phyloP scores from a whole-genome alignment of 1,139 yeast genomes.

The Chernovozyma aurita region DNA sequence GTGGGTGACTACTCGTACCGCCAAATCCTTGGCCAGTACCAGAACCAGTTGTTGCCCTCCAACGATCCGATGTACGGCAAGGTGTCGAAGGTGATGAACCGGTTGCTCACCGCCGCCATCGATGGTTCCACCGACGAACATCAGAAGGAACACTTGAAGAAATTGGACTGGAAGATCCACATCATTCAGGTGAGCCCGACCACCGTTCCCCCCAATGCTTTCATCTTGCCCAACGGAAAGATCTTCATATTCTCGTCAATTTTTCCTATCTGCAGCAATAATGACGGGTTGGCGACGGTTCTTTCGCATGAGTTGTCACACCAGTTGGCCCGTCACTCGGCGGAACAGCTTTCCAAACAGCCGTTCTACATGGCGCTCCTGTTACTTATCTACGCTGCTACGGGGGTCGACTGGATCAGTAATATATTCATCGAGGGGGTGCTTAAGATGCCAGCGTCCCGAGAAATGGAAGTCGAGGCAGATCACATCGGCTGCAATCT shows the following conservation, averaged over 20 bases:
- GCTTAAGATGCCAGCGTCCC: constrained; percentile 75
- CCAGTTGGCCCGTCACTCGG: constrained; percentile 87
- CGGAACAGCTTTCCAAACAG: constrained; percentile 68
- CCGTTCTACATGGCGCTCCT: constrained; percentile 56
- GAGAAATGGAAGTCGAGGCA: constrained; percentile 95
- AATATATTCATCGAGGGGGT: constrained; percentile 55
- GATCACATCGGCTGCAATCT: constrained; percentile 90
- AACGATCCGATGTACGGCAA: constrained; percentile 51
- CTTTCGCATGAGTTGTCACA: constrained; percentile 91
- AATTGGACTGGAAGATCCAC: constrained; percentile 74
- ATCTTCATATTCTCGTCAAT: constrained; percentile 85
- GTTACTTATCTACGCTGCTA: constrained; percentile 42
- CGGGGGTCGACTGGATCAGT: constrained; percentile 47
- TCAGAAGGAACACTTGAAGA: constrained; percentile 31
- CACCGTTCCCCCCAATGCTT: constrained; percentile 81
- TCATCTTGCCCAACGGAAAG: constrained; percentile 93
- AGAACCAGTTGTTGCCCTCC: constrained; percentile 43
- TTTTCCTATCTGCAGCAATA: constrained; percentile 71
- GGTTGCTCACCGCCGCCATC: constrained; percentile 56
- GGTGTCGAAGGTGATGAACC: constrained; percentile 58
- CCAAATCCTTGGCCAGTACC: constrained; percentile 51
- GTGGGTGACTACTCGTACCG: constrained; percentile 69
- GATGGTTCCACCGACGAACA: constrained; percentile 22
- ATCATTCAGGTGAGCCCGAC: constrained; percentile 64
- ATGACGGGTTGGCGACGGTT: constrained; percentile 92